Base-by-base conservation (phyloP, 139 green algal species). In the Penium margaritaceum region DNA sequence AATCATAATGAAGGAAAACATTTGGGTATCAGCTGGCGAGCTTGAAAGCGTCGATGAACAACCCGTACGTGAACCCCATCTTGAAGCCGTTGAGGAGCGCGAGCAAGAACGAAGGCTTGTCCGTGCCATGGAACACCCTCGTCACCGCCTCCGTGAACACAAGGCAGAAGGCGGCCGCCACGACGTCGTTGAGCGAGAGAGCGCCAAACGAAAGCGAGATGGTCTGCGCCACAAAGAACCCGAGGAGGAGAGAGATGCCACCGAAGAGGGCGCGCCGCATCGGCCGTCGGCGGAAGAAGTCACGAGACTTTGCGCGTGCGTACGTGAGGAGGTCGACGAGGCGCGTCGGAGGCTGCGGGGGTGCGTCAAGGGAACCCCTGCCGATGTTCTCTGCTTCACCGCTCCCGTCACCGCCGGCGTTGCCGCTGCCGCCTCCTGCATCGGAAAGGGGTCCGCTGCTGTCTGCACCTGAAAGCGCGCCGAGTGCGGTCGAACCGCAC, bases 41-140 rank as follows among this genome's bases (percentile, higher is more conserved):
- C 37, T 79, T 79, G 72, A 79, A 79, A 9, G 72, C 72, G 35
- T 79, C 62, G 12, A 79, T 67, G 34, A 79, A 79, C 2, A 79
- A 36, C 19, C 72, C 72, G 3, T 74, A 79, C 7, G 62, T 79
- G 72, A 79, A 75, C 5, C 72, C 72, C 33, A 79, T 65, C 0
- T 75, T 79, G 65, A 79, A 76, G 7, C 38, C 46, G 53, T 79
- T 79, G 15, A 79, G 62, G 15, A 79, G 63, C 9, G 72, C 46
- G 21, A 79, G 15, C 1, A n/a, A 30, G 7, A 77, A 77, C 24
- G 72, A 54, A 27, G 57, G 57, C 41, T n/a, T 57, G 19, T 32
- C 27, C 55, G 24, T 33, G 0, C 34, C 72, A 35, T 77, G n/a
- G 62, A 70, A 76, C 15, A 53, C 77, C 32, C 64, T 32, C 17